phyloP scores from a whole-genome alignment of 441 rosid genomes.

The Pelargonium citronellum region DNA sequence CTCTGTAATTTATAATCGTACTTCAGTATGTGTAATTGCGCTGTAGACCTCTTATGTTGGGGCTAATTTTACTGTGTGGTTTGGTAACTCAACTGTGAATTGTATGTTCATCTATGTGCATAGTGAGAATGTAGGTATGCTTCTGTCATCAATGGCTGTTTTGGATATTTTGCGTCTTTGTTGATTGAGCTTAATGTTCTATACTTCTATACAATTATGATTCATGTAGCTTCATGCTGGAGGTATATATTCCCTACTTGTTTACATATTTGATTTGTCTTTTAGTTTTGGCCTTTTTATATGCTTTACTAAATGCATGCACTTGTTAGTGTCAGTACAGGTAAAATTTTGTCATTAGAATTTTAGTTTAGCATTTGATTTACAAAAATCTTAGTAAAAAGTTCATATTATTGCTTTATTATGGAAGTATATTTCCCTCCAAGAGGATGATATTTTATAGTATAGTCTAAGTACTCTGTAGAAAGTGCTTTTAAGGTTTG shows the following conservation, averaged over 20 bases:
- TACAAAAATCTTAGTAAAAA: background rate
- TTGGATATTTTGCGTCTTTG: background rate
- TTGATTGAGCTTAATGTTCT: background rate
- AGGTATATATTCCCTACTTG: conserved; percentile 3
- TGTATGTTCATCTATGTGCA: background rate
- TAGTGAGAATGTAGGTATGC: background rate
- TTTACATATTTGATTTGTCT: background rate
- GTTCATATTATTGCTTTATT: background rate
- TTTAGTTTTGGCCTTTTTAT: background rate
- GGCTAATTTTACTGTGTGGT: background rate
- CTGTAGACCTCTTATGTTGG: background rate
- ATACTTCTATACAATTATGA: background rate
- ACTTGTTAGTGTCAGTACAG: background rate
- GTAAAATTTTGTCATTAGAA: background rate
- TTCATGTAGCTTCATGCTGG: background rate
- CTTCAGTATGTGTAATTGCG: background rate
- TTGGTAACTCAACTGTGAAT: background rate
- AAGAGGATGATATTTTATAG: background rate
- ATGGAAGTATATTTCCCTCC: background rate
- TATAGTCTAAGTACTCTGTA: background rate
- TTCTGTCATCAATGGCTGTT: background rate
- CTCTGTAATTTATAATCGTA: background rate
- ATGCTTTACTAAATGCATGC: background rate
- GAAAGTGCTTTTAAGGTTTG: conserved; percentile 6
- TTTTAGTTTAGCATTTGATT: conserved; percentile 7